Base-by-base conservation (phyloP, 257 asterid species). In the Craterostigma plantagineum region DNA sequence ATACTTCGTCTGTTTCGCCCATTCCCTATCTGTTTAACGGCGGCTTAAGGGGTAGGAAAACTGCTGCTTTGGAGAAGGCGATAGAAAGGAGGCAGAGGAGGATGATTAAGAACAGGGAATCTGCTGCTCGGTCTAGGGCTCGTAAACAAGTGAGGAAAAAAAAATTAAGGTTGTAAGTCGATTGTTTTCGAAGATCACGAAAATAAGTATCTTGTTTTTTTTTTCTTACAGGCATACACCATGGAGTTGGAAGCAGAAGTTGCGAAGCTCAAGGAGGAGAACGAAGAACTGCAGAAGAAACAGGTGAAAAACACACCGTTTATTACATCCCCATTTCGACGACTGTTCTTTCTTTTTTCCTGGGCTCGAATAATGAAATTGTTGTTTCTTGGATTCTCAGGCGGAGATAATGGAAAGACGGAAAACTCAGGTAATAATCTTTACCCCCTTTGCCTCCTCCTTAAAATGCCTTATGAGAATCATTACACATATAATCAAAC, bases 121-220 rank as follows among this genome's bases (percentile, higher is more conserved):
- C 96, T 2, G 96, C 96, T 63, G 94, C 96, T 15, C 71, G 96
- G 56, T 86, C 96, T 40, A 69, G 96, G 38, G 94, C 96, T 48
- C 85, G 96, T 40, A 86, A 86, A 56, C 96, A 86, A 94, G 96
- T 86, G 62, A 63, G n/a, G n/a, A n/a, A n/a, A n/a, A n/a, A n/a
- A n/a, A n/a, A n/a, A n/a, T n/a, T n/a, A n/a, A n/a, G n/a, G n/a
- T n/a, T n/a, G n/a, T n/a, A n/a, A n/a, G 13, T 3, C 7, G 11
- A 1, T 40, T 40, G 14, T n/a, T 4, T 11, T 39, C 3, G 9
- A 7, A 11, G 43, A 11, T 39, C 13, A n/a, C n/a, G n/a, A n/a
- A n/a, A n/a, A n/a, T n/a, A n/a, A n/a, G n/a, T n/a, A n/a, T n/a
- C n/a, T n/a, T 42, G 37, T 8, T 18, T n/a, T n/a, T n/a, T 33